Percentiles rank a stretch among this genome's conserved stretches.
phyloP scores from a whole-genome alignment of 306 rosid genomes.

The Sicyos edulis region DNA sequence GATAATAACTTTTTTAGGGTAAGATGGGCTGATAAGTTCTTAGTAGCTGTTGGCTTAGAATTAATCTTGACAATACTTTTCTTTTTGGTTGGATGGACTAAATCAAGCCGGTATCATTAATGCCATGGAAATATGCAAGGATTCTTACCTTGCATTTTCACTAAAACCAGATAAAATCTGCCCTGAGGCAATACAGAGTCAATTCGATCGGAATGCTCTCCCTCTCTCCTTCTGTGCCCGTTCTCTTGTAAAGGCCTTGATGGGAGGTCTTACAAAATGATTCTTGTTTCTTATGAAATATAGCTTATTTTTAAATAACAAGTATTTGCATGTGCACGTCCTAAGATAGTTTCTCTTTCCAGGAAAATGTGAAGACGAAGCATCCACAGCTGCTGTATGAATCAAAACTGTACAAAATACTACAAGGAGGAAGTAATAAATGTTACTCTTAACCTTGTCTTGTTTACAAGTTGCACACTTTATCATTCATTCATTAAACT shows the following conservation, averaged over 20 bases:
- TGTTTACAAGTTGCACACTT: slow-evolving; percentile 11
- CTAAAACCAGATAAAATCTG: too few relatives aligned
- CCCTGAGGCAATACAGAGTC: too few relatives aligned
- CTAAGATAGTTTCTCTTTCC: slow-evolving; percentile 23
- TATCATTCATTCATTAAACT: slow-evolving; percentile 24
- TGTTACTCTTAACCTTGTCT: slow-evolving; percentile 27
- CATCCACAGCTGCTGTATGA: slow-evolving; percentile 96
- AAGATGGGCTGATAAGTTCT: neutral
- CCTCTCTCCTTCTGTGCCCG: too few relatives aligned
- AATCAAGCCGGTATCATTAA: too few relatives aligned
- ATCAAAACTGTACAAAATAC: slow-evolving; percentile 77
- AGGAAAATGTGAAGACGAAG: slow-evolving; percentile 92
- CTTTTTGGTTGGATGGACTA: neutral
- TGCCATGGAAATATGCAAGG: neutral
- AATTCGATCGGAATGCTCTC: too few relatives aligned
- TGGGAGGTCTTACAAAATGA: neutral
- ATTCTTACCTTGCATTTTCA: too few relatives aligned
- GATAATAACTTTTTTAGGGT: neutral
- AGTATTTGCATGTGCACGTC: slow-evolving; percentile 15
- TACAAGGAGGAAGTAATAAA: slow-evolving; percentile 95
- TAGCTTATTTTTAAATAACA: neutral
- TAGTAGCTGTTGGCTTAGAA: neutral
- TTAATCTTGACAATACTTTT: slow-evolving; percentile 1
- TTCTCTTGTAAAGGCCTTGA: too few relatives aligned
- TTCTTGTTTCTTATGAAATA: neutral